Conservation (phyloP, 2,329 filamentous ascomycete species). For the Pseudogymnoascus sp. region DNA sequence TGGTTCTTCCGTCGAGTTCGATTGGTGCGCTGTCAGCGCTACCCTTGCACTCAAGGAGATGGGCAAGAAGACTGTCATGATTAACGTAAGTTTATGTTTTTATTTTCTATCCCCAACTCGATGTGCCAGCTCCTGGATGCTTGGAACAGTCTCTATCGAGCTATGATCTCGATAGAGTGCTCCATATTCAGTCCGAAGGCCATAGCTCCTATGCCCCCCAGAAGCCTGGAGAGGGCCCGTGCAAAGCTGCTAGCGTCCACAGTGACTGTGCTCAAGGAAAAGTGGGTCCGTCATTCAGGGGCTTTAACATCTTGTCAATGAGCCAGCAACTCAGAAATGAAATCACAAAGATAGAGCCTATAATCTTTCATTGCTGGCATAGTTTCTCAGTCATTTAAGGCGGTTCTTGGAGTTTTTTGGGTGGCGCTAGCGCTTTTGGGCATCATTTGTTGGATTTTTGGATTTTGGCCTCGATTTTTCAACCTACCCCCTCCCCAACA, state of each 20-base stretch:
- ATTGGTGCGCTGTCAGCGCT: conserved; percentile 94
- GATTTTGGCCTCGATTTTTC: conserved; percentile 7
- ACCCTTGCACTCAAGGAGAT: conserved; percentile 74
- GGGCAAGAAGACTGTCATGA: conserved; percentile 97
- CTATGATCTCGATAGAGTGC: background rate
- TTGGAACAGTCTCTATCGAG: conserved; percentile 5
- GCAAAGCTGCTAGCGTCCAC: background rate
- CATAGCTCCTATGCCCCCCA: background rate
- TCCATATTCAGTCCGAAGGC: background rate
- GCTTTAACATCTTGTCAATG: background rate
- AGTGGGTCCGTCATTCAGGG: background rate
- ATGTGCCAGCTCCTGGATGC: background rate
- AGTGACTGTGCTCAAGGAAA: background rate
- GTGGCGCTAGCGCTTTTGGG: background rate
- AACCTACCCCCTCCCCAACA: background rate
- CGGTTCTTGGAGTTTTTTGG: background rate
- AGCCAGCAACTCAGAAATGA: background rate
- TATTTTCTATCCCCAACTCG: conserved; percentile 10
- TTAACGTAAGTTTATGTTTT: conserved; percentile 54
- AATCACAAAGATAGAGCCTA: background rate
- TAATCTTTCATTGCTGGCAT: background rate
- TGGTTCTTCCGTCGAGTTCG: conserved; percentile 94
- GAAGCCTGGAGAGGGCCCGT: background rate
- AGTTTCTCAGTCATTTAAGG: background rate
- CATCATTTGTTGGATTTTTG: background rate